Evolutionary conservation across 225 moss, liverwort and hornwort species (phyloP), one percentile per base, ranked within the genome.

Genomic region (Sphagnum tenellum): DNA sequence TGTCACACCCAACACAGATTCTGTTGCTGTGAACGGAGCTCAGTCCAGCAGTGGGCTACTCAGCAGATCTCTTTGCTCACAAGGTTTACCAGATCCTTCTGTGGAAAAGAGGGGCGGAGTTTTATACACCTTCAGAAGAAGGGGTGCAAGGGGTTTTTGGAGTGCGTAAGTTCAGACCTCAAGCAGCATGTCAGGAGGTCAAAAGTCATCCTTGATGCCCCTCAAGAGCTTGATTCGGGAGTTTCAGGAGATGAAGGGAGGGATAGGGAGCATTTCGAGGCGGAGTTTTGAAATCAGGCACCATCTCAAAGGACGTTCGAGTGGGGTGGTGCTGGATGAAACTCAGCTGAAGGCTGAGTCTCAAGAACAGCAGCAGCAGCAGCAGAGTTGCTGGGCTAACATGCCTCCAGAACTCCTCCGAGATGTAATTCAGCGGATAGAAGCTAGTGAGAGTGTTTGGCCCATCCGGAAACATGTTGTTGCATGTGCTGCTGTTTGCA

Each of bases 301-400:
- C 55, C 96, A 98, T 56, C 84, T 79, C 64, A 70, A 86, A 73
- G 92, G 90, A 46, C 79, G 96, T 77, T 98, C 96, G 47, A 90
- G 92, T 70, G 92, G 96, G 66, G 90, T 98, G 72, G 90, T 92
- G 66, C 69, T 89, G 72, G 96, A 98, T 71, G 96, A 93, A 69
- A 77, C 78, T 73, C 88, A 88, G 72, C 56, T 90, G 73, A 87
- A 86, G 69, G 69, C 83, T 59, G 92, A 98, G 56, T 68, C 81
- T 66, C 65, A 67, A 49, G 70, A 67, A 74, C 74, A 88, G 79
- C 88, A 98, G 85, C 65, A 67, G 51, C 72, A 67, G 74, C 74
- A 88, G 79, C 88, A 98, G 85, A 98, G 96, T 82, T 93, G 96
- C 78, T 98, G 96, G 96, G 96, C 96, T 49, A 98, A 81, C 73